Percentiles rank a stretch among this genome's conserved stretches.
Evolutionary conservation across 2,329 filamentous ascomycete genomes (phyloP).

Genomic region (Hymenoscyphus occultus): DNA sequence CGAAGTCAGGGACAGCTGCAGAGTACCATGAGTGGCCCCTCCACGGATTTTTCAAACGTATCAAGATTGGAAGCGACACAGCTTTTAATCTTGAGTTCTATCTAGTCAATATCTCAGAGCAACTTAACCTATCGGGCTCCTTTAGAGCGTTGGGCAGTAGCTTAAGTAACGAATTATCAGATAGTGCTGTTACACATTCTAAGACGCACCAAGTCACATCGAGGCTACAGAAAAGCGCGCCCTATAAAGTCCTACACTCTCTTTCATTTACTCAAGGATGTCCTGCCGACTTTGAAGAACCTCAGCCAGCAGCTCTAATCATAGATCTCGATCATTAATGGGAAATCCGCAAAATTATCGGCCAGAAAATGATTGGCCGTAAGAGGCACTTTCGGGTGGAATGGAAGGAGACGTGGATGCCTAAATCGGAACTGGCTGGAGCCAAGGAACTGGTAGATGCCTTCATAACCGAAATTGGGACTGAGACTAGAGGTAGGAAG

Average conservation of each 20-base stretch:
- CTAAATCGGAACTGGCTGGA: conserved; percentile 12
- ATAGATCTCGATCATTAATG: conserved; percentile 7
- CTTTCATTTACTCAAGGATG: conserved; percentile 23
- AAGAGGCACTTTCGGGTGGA: conserved; percentile 12
- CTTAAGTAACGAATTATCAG: conserved; percentile 8
- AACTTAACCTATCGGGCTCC: conserved; percentile 19
- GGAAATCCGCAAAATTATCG: conserved; percentile 14
- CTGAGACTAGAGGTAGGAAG: not conserved
- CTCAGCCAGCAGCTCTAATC: not conserved
- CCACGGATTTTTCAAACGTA: conserved; percentile 24
- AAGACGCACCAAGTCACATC: conserved; percentile 21
- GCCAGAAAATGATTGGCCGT: conserved; percentile 9
- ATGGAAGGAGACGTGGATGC: conserved; percentile 16
- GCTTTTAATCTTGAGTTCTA: conserved; percentile 27
- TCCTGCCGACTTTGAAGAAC: not conserved
- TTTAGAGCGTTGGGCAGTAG: conserved; percentile 13
- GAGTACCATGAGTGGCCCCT: conserved; percentile 25
- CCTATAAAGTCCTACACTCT: conserved; percentile 20
- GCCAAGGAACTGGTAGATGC: conserved; percentile 12
- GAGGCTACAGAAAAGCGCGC: conserved; percentile 20
- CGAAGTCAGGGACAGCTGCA: conserved; percentile 18
- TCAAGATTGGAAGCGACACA: conserved; percentile 12
- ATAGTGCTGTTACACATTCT: conserved; percentile 19
- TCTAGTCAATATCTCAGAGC: conserved; percentile 19
- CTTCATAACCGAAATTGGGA: conserved; percentile 6